A percentile compares a stretch with the other conserved stretches of the same genome.
Conservation (phyloP, 2,329 filamentous ascomycete genomes). For the Harringtonia aguacate region DNA sequence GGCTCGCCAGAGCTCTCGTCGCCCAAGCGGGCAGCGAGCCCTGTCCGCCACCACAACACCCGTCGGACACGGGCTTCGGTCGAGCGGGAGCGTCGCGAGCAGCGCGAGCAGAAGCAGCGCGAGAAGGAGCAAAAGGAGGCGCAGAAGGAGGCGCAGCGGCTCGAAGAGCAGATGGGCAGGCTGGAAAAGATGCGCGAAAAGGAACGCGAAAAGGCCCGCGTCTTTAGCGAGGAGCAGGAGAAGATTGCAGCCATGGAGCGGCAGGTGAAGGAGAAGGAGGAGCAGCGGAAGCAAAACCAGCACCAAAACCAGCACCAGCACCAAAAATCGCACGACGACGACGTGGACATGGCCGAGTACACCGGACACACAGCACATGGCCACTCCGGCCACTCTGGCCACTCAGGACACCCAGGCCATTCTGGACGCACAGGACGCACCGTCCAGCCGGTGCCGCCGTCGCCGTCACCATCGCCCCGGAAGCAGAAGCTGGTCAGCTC, state of each 20-base stretch:
- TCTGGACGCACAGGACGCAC: no score
- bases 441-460: conserved; percentile 13
- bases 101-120: conserved; percentile 44
- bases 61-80: conserved; percentile 47
- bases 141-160: conserved; percentile 51
- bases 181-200: conserved; percentile 61
- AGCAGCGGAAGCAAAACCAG: conserved; percentile 15
- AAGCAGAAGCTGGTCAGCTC: conserved; percentile 7
- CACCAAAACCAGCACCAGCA: not conserved
- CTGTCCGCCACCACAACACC: conserved; percentile 28
- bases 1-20: conserved; percentile 1
- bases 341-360: conserved; percentile 6
- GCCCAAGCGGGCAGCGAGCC: conserved; percentile 27
- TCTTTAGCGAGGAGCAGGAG: conserved; percentile 48
- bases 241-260: conserved; percentile 32
- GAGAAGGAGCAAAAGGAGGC: conserved; percentile 52
- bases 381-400: no score
- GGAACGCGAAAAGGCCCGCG: conserved; percentile 56
- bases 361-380: no score
- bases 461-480: conserved; percentile 3
- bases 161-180: conserved; percentile 49
- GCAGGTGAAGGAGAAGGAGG: conserved; percentile 38
- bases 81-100: conserved; percentile 40
- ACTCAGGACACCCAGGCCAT: no score
- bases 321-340: conserved; percentile 10